Evolutionary conservation across 345 rosid genomes (phyloP).

Genomic region (Bruguiera parviflora): DNA sequence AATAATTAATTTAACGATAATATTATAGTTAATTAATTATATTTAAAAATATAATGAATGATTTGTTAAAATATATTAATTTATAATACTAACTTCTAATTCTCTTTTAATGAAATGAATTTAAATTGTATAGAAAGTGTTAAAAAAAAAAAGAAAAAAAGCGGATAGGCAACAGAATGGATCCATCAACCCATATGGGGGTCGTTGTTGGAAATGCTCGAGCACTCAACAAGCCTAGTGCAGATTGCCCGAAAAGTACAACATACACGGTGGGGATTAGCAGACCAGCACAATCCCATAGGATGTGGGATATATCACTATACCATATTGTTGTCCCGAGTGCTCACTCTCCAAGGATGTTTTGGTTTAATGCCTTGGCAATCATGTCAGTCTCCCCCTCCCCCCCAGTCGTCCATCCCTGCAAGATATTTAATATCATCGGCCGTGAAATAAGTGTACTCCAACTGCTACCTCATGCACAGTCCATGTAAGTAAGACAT

Average conservation of each 20-base stretch:
- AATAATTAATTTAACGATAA: no score
- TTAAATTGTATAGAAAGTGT: no score
- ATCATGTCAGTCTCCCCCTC: neutral
- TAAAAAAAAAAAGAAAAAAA: neutral
- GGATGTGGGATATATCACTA: neutral
- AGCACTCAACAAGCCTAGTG: neutral
- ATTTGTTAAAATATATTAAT: no score
- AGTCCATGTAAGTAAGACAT: neutral
- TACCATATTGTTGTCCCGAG: no score
- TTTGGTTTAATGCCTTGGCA: neutral
- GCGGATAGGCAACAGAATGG: neutral
- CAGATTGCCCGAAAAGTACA: neutral
- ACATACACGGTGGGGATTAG: neutral
- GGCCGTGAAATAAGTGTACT: neutral
- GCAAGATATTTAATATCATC: neutral
- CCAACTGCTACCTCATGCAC: neutral
- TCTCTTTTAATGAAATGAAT: no score
- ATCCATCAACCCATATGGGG: neutral
- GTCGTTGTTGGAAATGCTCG: neutral
- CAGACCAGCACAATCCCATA: neutral
- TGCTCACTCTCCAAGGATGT: neutral
- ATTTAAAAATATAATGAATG: no score
- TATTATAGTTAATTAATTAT: no score
- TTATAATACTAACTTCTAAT: no score
- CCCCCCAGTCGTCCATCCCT: neutral